Evolutionary conservation across 2,329 filamentous ascomycete genomes (phyloP), one percentile per base, ranked within the genome.

Genomic region (Fusarium circinatum): DNA sequence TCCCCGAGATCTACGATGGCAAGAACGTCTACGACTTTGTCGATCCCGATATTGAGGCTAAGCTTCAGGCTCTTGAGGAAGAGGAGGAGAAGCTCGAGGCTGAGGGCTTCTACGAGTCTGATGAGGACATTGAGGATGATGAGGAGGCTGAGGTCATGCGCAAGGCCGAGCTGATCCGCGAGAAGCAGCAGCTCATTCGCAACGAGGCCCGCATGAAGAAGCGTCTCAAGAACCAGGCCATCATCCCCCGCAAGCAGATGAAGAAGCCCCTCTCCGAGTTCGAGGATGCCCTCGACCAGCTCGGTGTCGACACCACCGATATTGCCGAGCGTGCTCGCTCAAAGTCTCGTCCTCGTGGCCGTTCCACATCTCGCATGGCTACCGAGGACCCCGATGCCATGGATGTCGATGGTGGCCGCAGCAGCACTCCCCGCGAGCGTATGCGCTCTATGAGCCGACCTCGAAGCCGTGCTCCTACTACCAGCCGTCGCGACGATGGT

Each of bases 21-120:
- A 95, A 96, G 89, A 99, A 99, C 83, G 94, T 99, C 65, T 96
- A 96, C 85, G 96, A 99, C 84, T 99, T 94, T 83, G 91, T 99
- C 80, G 96, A 98, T 79, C 95, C 96, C 3, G 97, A 99, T 63
- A 99, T 99, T 80, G 96, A 98, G 79, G 89, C 91, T 76, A 98
- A 98, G 86, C 89, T 99, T 56, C 92, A 92, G 58, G 94, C 94
- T 63, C 88, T 99, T 39, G 96, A 99, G 83, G 95, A 95, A 72
- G 97, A 99, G 81, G 96, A 99, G 83, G 96, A 98, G 85, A 92
- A 92, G 78, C 90, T 98, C 20, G 93, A 98, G 83, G 92, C 91
- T 13, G 94, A 98, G 74, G 96, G 96, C 68, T 98, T 93, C 88
- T 99, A 99, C 84, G 94, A 98, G 49, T 95, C 93, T 7, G 93